Evolutionary conservation across 805 yeast genomes (phyloP).

Genomic region (Candida pseudoglaebosa): DNA sequence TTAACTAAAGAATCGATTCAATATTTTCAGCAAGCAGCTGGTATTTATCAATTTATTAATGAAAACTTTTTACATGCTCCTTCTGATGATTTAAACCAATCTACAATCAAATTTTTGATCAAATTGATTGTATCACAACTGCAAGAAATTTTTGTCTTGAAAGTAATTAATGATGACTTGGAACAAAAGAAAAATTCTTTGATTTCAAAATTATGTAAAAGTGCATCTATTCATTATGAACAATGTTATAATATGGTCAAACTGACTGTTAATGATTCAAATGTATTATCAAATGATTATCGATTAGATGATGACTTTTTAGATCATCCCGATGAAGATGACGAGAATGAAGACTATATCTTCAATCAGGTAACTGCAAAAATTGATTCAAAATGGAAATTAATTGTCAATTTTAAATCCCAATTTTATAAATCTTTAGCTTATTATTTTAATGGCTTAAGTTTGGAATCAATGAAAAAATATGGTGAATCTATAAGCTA

Average conservation of each 20-base stretch:
- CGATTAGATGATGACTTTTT: slow-evolving; percentile 15
- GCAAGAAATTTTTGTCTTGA: slow-evolving; percentile 75
- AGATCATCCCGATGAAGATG: slow-evolving; percentile 7
- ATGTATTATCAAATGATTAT: slow-evolving; percentile 17
- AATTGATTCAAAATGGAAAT: slow-evolving; percentile 46
- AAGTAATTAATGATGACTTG: slow-evolving; percentile 49
- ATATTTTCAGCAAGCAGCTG: slow-evolving; percentile 70
- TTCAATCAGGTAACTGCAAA: slow-evolving; percentile 20
- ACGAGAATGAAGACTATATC: slow-evolving; percentile 9
- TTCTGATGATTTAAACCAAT: slow-evolving; percentile 66
- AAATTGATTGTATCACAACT: slow-evolving; percentile 79
- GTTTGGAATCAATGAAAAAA: slow-evolving; percentile 51
- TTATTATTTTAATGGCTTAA: slow-evolving; percentile 54
- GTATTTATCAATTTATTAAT: slow-evolving; percentile 65
- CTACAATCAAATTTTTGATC: slow-evolving; percentile 60
- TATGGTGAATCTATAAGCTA: slow-evolving; percentile 77
- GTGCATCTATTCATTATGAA: slow-evolving; percentile 55
- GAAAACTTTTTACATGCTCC: slow-evolving; percentile 91
- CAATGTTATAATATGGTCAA: slow-evolving; percentile 45
- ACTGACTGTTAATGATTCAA: slow-evolving; percentile 14
- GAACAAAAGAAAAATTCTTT: slow-evolving; percentile 59
- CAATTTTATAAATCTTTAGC: slow-evolving; percentile 58
- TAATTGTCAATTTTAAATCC: slow-evolving; percentile 48
- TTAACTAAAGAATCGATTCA: slow-evolving; percentile 58
- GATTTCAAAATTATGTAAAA: slow-evolving; percentile 68